Base-by-base conservation (phyloP, 495 filamentous ascomycete genomes). In the Aspergillus sclerotioniger region DNA sequence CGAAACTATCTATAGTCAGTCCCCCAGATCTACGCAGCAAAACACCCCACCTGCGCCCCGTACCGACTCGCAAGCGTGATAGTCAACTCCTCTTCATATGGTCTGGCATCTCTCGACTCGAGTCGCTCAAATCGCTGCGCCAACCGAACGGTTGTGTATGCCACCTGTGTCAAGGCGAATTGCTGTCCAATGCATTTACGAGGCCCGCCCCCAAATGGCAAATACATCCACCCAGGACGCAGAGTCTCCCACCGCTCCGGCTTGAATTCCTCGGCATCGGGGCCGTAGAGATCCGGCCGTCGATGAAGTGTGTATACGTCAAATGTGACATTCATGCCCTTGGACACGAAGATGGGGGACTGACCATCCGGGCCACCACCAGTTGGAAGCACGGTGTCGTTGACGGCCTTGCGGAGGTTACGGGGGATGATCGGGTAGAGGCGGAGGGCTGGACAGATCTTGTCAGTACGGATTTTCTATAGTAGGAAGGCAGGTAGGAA, bases 141-240 rank as follows among this genome's bases (percentile, higher is more conserved):
- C 35, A 74, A 54, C 4, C 71, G 54, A 8, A 78, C 75, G 44
- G 75, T 76, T 3, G 77, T 68, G 55, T 86, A 87, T 8, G 69
- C 70, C 0, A 79, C 76, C 64, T 87, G 81, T 8, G 77, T 81
- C 5, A 84, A 63, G 7, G 84, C 84, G 60, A 82, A 81, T 60
- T 82, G 78, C 67, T 84, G 70, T 25, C 69, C 73, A 17, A 79
- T 67, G 71, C 74, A 75, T 43, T 87, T 84, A n/a, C 86, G 73
- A 0, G 86, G 85, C 0, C 86, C 85, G 0, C 84, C 84, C 50
- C 80, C 82, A 60, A 88, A 88, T 0, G 86, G 85, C 33, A 87
- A 57, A 63, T 82, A 88, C 47, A 83, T 78, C 81, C 79, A 87
- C 6, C 77, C 80, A 28, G 70, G 69, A 16, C 75, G 63, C 19